A percentile compares a stretch with the other conserved stretches of the same genome.
phyloP scores from a whole-genome alignment of 257 asterid species.

The Solanum clarkiae region DNA sequence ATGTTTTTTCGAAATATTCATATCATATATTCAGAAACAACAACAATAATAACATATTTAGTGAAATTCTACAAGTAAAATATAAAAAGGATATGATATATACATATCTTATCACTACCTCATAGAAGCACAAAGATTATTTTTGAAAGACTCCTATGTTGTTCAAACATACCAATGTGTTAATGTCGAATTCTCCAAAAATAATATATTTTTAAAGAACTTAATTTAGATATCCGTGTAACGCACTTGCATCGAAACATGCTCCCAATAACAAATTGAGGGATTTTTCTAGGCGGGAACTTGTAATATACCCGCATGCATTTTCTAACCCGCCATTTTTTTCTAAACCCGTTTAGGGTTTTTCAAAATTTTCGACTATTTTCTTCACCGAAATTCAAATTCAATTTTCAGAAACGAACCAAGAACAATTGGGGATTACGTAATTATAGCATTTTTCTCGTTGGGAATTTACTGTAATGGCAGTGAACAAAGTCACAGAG shows the following conservation, averaged over 20 bases:
- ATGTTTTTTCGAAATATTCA: accelerated
- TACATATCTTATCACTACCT: too few relatives aligned
- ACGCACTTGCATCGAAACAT: too few relatives aligned
- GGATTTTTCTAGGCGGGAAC: background rate
- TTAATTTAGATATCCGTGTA: too few relatives aligned
- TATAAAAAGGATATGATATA: too few relatives aligned
- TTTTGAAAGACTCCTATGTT: too few relatives aligned
- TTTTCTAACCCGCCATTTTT: background rate
- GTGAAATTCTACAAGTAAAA: too few relatives aligned
- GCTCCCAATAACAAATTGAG: background rate
- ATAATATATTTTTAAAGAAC: too few relatives aligned
- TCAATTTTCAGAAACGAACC: background rate
- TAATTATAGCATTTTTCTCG: background rate
- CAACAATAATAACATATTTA: too few relatives aligned
- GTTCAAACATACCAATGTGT: too few relatives aligned
- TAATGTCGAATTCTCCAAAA: too few relatives aligned
- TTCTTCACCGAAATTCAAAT: background rate
- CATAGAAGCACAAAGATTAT: too few relatives aligned
- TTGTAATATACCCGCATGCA: background rate
- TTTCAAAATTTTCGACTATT: background rate
- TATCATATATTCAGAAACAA: background rate
- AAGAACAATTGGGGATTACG: background rate
- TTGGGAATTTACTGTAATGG: slow-evolving; percentile 16
- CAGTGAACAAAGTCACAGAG: slow-evolving; percentile 46
- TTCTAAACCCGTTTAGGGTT: background rate